phyloP scores from a whole-genome alignment of 169 alveolate genomes.

The Toxoplasma gondii region DNA sequence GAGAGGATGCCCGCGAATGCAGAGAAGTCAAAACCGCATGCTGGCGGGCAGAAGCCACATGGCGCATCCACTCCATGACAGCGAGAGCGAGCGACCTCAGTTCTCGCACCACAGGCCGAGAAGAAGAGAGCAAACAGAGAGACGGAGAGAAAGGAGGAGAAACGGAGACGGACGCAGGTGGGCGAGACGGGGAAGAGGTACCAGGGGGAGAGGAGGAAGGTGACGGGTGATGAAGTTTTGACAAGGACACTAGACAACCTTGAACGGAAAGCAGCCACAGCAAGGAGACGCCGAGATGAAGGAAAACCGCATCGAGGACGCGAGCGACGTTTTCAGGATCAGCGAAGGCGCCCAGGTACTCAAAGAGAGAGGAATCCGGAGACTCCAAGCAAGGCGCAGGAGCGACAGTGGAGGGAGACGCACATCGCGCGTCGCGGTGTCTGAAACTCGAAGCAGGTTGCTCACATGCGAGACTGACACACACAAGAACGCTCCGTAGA shows the following conservation, averaged over 20 bases:
- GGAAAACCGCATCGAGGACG: not conserved
- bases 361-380: not conserved
- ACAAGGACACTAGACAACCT: not conserved
- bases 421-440: too few species aligned
- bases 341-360: not conserved
- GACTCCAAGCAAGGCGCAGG: not conserved
- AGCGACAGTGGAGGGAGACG: not conserved
- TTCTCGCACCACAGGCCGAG: not conserved
- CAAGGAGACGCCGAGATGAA: not conserved
- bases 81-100: not conserved
- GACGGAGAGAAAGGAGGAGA: not conserved
- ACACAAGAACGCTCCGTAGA: too few species aligned
- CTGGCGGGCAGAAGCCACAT: not conserved
- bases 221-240: not conserved
- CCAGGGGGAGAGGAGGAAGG: not conserved
- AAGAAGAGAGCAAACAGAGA: not conserved
- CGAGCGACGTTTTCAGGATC: not conserved
- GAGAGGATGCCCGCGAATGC: not conserved
- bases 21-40: not conserved
- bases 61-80: not conserved
- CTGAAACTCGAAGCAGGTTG: too few species aligned
- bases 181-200: not conserved
- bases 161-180: not conserved
- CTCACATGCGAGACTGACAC: too few species aligned
- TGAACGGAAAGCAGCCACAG: not conserved